Percentiles rank a stretch among this genome's conserved stretches.
Evolutionary conservation across 225 moss, liverwort and hornwort species (phyloP).

Genomic region (Asterella californica): DNA sequence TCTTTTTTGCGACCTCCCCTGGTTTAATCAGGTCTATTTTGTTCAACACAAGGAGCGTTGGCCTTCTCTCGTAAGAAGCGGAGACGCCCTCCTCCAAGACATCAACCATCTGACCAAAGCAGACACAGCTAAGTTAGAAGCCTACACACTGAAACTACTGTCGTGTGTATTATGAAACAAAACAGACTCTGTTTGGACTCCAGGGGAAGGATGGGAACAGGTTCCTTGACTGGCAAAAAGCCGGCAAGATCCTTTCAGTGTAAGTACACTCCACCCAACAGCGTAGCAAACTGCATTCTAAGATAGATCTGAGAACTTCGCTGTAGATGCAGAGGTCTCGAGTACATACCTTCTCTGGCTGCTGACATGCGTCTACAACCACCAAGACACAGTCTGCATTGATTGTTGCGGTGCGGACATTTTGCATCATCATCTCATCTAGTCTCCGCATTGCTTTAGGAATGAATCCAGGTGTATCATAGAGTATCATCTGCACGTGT

Average conservation of each 20-base stretch:
- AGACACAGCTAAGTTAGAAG: not conserved
- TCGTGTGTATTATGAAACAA: not conserved
- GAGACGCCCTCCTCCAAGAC: slow-evolving; percentile 55
- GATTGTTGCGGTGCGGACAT: slow-evolving; percentile 71
- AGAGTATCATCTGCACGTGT: slow-evolving; percentile 68
- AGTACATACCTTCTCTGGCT: slow-evolving; percentile 56
- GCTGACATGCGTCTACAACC: slow-evolving; percentile 77
- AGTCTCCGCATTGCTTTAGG: slow-evolving; percentile 62
- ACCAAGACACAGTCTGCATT: slow-evolving; percentile 81
- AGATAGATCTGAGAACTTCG: not conserved
- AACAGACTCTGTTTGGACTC: not conserved
- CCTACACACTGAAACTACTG: not conserved
- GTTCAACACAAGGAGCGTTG: slow-evolving; percentile 75
- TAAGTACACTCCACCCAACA: too few species aligned
- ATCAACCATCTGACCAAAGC: slow-evolving; percentile 48
- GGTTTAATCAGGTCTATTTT: slow-evolving; percentile 85
- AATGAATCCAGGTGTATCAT: slow-evolving; percentile 84
- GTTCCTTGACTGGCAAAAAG: not conserved
- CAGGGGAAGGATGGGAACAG: not conserved
- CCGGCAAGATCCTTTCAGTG: not conserved
- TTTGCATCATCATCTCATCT: slow-evolving; percentile 98
- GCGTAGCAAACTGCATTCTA: too few species aligned
- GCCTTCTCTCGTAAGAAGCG: slow-evolving; percentile 49
- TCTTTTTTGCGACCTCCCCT: slow-evolving; percentile 73
- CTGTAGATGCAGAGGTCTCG: not conserved